A percentile compares a stretch with the other conserved stretches of the same genome.
Evolutionary conservation across 2,329 filamentous ascomycete species (phyloP).

Genomic region (Bipolaris sorokiniana): DNA sequence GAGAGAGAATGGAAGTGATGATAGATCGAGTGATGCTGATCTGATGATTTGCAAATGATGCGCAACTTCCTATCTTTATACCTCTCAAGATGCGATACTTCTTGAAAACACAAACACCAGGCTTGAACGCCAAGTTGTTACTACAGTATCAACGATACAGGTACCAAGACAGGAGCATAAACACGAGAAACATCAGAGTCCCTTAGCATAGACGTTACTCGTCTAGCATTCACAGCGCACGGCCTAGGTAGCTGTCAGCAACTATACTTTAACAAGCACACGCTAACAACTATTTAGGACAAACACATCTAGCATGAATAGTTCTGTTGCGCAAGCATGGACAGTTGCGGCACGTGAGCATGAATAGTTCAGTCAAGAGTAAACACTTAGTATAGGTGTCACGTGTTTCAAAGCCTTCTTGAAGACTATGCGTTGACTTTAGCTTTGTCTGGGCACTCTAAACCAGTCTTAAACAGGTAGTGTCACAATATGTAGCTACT

Average conservation of each 20-base stretch:
- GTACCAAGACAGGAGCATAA: slow-evolving; percentile 1
- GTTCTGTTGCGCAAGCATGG: neutral
- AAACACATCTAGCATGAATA: slow-evolving; percentile 1
- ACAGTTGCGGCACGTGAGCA: neutral
- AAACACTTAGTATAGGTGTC: neutral
- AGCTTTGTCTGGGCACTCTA: neutral
- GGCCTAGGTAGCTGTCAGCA: neutral
- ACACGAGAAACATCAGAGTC: neutral
- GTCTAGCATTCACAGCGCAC: neutral
- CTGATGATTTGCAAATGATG: neutral
- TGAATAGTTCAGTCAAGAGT: neutral
- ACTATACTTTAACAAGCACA: neutral
- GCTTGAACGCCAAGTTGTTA: neutral
- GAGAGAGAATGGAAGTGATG: slow-evolving; percentile 1
- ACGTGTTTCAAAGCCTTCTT: slow-evolving; percentile 2
- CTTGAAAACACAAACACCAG: neutral
- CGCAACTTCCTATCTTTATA: slow-evolving; percentile 3
- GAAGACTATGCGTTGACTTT: neutral
- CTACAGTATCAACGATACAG: neutral
- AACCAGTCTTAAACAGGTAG: no score
- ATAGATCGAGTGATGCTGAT: neutral
- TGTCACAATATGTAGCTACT: no score
- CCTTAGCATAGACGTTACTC: neutral
- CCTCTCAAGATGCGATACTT: neutral
- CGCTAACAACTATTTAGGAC: neutral